phyloP scores from a whole-genome alignment of 352 stramenopile species.

The Pythium plurisporium region DNA sequence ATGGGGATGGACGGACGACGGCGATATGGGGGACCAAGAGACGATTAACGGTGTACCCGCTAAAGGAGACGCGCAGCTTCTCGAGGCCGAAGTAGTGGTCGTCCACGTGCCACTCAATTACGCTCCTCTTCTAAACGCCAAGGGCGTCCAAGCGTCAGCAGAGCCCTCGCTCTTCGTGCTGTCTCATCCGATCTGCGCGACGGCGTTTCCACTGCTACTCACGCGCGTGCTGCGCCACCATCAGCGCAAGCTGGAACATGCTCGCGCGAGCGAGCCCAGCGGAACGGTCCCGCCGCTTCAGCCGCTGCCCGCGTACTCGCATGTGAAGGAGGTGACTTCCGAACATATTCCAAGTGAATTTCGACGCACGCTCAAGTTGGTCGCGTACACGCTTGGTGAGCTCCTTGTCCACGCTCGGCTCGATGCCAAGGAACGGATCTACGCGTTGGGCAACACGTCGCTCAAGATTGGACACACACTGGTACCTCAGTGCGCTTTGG shows the following conservation, averaged over 20 bases:
- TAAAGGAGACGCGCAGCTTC: too few species aligned
- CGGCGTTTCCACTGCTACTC: slow-evolving; percentile 66
- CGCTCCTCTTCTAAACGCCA: slow-evolving; percentile 46
- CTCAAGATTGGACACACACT: slow-evolving; percentile 80
- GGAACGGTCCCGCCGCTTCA: neutral
- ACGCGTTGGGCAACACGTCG: slow-evolving; percentile 59
- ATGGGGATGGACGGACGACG: slow-evolving; percentile 52
- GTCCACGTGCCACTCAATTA: slow-evolving; percentile 56
- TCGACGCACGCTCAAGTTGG: slow-evolving; percentile 53
- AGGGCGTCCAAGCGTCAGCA: slow-evolving; percentile 15
- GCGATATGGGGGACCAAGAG: neutral
- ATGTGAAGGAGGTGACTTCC: slow-evolving; percentile 62
- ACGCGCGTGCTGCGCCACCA: slow-evolving; percentile 33
- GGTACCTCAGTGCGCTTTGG: slow-evolving; percentile 12
- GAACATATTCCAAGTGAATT: slow-evolving; percentile 65
- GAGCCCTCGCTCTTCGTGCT: slow-evolving; percentile 75
- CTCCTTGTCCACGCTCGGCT: slow-evolving; percentile 43
- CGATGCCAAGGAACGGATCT: slow-evolving; percentile 69
- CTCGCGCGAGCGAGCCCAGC: neutral
- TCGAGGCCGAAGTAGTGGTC: slow-evolving; percentile 29
- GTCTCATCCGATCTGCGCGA: slow-evolving; percentile 54
- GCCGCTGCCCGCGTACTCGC: slow-evolving; percentile 29
- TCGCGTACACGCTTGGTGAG: slow-evolving; percentile 61
- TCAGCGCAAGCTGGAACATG: neutral
- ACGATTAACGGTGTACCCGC: too few species aligned